These are phyloP conservation scores for Tuber brumale DNA, from an alignment of 495 filamentous ascomycete species.

Conservation along the genomic window DNA sequence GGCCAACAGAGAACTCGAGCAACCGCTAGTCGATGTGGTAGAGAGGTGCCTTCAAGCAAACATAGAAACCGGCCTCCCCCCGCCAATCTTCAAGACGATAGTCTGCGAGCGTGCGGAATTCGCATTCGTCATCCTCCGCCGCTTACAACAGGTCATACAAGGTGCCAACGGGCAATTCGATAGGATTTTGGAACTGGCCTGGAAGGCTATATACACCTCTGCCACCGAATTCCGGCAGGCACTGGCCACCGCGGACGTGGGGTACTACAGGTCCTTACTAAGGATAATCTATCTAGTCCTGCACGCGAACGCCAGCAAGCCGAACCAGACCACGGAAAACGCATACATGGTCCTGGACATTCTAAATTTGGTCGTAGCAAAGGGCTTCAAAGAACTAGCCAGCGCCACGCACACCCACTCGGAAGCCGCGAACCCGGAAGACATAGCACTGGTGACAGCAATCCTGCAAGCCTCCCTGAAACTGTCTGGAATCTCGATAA, in stretches of 20 bases:
- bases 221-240: conserved; percentile 32
- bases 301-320: conserved; percentile 21
- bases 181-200: conserved; percentile 32
- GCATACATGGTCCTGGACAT: conserved; percentile 47
- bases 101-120: conserved; percentile 41
- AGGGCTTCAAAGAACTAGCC: conserved; percentile 71
- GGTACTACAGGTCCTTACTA: conserved; percentile 74
- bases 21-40: conserved; percentile 41
- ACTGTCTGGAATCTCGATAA: conserved; percentile 59
- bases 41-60: conserved; percentile 39
- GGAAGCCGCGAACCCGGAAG: conserved; percentile 50
- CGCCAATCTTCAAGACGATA: conserved; percentile 36
- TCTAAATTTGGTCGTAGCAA: conserved; percentile 68
- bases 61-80: conserved; percentile 35
- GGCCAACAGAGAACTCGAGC: conserved; percentile 43
- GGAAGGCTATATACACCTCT: conserved; percentile 35
- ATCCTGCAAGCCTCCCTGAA: conserved; percentile 75
- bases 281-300: conserved; percentile 78
- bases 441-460: conserved; percentile 83
- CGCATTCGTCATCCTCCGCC: conserved; percentile 39
- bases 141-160: conserved; percentile 33
- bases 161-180: conserved; percentile 33
- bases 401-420: conserved; percentile 43
- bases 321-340: conserved; percentile 27
- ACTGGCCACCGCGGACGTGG: conserved; percentile 51